Evolutionary conservation across 2,329 filamentous ascomycete species (phyloP), one percentile per base, ranked within the genome.

Genomic region (Scleromitrula shiraiana): DNA sequence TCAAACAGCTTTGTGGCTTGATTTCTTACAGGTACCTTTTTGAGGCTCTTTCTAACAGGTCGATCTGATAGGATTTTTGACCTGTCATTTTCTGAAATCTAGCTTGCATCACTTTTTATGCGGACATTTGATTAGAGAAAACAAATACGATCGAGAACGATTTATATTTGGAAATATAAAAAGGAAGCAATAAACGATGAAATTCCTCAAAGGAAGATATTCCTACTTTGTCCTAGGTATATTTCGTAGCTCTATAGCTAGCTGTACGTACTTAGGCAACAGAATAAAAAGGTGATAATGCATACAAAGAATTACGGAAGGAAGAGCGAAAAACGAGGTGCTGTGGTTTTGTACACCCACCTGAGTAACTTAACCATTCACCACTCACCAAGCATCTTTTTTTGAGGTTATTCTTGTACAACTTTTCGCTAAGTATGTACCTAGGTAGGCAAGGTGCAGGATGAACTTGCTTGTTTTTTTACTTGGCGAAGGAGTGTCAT

Each of bases 261-360:
- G 30, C 30, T 12, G 12, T 17, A 22, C 20, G 3, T n/a, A n/a
- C n/a, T 5, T 42, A 47, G 45, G 45, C 45, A 47, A 32, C 45
- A 47, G 45, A 36, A 36, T 41, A 41, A 26, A 5, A 27, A n/a
- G 29, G 20, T 24, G n/a, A 45, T 20, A 26, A 36, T 47, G 37
- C 29, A 42, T 41, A 23, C 12, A 41, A 47, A n/a, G n/a, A n/a
- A n/a, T n/a, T 47, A 47, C 45, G 45, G 42, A 23, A 35, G 37
- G 29, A 26, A 42, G 17, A 27, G 22, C 27, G n/a, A 4, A 27
- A 29, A 20, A 20, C 15, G 30, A 27, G 29, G 15, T 47, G 29
- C 24, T 30, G 41, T 17, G 44, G 23, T 45, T 37, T 38, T 19
- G 32, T 19, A 37, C n/a, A n/a, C n/a, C n/a, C n/a, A n/a, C n/a